phyloP scores from a whole-genome alignment of 495 filamentous ascomycete genomes.

The Bacidia rubella region DNA sequence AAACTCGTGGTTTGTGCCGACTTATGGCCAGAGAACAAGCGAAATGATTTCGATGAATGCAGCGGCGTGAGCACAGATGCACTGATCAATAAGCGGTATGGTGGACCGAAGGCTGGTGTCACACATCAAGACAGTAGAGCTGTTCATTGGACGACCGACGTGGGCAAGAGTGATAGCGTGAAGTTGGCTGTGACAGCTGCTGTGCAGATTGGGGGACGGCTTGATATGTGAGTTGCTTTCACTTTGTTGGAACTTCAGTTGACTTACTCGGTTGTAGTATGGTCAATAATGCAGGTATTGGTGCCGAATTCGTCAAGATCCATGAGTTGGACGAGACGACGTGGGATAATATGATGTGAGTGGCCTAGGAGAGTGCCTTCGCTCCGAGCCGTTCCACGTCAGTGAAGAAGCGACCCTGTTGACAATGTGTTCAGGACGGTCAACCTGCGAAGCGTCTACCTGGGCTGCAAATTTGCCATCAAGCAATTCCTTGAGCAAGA shows the following conservation, averaged over 20 bases:
- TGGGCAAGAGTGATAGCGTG: too few species aligned
- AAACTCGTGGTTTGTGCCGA: slow-evolving; percentile 18
- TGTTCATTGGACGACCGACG: too few species aligned
- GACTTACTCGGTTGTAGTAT: too few species aligned
- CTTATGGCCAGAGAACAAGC: slow-evolving; percentile 1
- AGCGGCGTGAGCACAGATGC: slow-evolving; percentile 25
- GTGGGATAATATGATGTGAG: slow-evolving; percentile 31
- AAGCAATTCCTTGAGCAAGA: slow-evolving; percentile 38
- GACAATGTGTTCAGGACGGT: slow-evolving; percentile 12
- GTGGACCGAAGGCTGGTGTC: too few species aligned
- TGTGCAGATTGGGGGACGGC: slow-evolving; percentile 28
- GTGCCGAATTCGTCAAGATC: slow-evolving; percentile 18
- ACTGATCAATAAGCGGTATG: slow-evolving; percentile 19
- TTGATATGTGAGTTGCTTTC: slow-evolving; percentile 34
- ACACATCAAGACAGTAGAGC: too few species aligned
- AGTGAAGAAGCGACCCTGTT: neutral
- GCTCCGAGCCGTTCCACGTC: neutral
- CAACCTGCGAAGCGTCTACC: slow-evolving; percentile 34
- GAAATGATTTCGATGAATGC: slow-evolving; percentile 1
- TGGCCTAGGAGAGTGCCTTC: neutral
- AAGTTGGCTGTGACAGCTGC: slow-evolving; percentile 23
- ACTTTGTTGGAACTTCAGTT: too few species aligned
- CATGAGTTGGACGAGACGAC: slow-evolving; percentile 27
- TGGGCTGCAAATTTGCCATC: slow-evolving; percentile 34
- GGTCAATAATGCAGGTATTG: slow-evolving; percentile 39